Percentiles rank a stretch among this genome's conserved stretches.
These are phyloP conservation scores for Penicillium sumatraense DNA, from an alignment of 2,329 filamentous ascomycete genomes.

Conservation along the genomic window DNA sequence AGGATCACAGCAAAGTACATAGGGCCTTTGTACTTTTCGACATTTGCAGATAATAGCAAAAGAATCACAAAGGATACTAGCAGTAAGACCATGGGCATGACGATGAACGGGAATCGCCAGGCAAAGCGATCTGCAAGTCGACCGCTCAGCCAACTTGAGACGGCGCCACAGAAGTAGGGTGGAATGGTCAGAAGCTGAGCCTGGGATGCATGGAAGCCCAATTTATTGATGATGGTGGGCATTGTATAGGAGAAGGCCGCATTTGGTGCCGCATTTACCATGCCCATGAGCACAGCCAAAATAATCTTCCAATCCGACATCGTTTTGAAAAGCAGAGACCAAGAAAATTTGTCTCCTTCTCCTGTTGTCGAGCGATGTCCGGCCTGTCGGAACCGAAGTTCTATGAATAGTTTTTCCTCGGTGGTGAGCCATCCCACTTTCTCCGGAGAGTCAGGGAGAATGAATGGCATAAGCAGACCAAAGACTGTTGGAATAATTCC, in stretches of 20 bases:
- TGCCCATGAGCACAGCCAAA: not conserved
- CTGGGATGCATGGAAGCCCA: slow-evolving; percentile 60
- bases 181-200: slow-evolving; percentile 73
- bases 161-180: slow-evolving; percentile 58
- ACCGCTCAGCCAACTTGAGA: slow-evolving; percentile 34
- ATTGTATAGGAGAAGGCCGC: slow-evolving; percentile 6
- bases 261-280: slow-evolving; percentile 4
- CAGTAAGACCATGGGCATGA: slow-evolving; percentile 27
- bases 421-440: not conserved
- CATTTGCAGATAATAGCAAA: slow-evolving; percentile 8
- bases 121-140: slow-evolving; percentile 35
- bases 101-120: slow-evolving; percentile 38
- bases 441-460: not conserved
- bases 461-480: not conserved
- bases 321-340: not conserved
- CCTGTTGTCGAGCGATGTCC: not conserved
- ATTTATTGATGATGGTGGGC: slow-evolving; percentile 65
- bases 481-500: not conserved
- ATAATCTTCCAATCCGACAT: slow-evolving; percentile 6
- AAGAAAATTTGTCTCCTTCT: slow-evolving; percentile 5
- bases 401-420: not conserved
- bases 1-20: slow-evolving; percentile 34
- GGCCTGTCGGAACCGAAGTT: not conserved
- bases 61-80: slow-evolving; percentile 34
- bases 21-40: slow-evolving; percentile 9